Evolutionary conservation across 768 basidiomycete species (phyloP), one percentile per base, ranked within the genome.

Genomic region (Xanthoconium purpureum): DNA sequence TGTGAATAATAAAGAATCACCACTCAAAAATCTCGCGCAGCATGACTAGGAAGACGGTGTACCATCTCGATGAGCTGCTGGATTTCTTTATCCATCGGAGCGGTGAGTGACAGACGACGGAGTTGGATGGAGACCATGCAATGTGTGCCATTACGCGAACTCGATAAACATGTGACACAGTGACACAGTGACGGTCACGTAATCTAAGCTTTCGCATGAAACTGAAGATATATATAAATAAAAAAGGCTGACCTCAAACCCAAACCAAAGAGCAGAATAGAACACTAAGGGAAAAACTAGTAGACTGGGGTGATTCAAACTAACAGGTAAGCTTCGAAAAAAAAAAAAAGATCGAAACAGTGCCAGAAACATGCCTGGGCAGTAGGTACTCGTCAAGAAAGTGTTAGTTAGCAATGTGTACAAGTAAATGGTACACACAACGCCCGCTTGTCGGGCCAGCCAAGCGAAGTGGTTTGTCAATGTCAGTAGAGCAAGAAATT

Each of bases 61-160:
- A 80, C 81, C 81, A 84, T 84, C 59, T 84, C 82, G 6, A 87
- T 77, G n/a, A 89, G 77, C 62, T 88, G 86, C 55, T 75, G 71
- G 6, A 85, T 71, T 62, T 83, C 77, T 59, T 67, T 76, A 46
- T 84, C 78, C 83, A 84, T 79, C 40, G 74, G 54, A 24, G 52
- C 32, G 17, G 55, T 10, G 56, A 48, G n/a, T 4, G 46, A 57
- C 50, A 18, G 36, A 45, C 49, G 30, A 18, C 14, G 24, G 43
- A 58, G 50, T 57, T 52, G 47, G 39, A 46, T 8, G 43, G 36
- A 46, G 58, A 56, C 57, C 54, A 66, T 60, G 58, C 57, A 56
- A 66, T 60, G 58, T 57, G 55, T 46, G 15, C 42, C 35, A 63
- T 58, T 66, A 56, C 61, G 55, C 56, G 39, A 63, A 63, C 63